Evolutionary conservation across 768 basidiomycete species (phyloP).

Genomic region (Kwoniella dejecticola): DNA sequence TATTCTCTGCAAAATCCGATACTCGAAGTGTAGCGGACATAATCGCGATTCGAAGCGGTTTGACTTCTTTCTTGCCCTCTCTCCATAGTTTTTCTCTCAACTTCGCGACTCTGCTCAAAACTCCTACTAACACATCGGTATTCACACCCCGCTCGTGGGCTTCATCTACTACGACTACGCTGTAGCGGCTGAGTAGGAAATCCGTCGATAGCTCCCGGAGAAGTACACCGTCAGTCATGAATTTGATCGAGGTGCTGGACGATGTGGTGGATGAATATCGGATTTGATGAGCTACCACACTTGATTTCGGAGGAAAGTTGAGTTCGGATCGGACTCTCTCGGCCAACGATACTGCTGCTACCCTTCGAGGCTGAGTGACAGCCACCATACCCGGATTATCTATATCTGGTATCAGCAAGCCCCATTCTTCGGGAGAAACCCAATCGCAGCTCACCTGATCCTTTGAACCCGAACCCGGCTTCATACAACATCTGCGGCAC

Average conservation of each 20-base stretch:
- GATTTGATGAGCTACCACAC: slow-evolving; percentile 91
- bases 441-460: slow-evolving; percentile 68
- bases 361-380: slow-evolving; percentile 93
- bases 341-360: slow-evolving; percentile 96
- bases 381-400: slow-evolving; percentile 99
- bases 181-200: slow-evolving; percentile 91
- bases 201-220: slow-evolving; percentile 88
- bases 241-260: slow-evolving; percentile 87
- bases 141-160: slow-evolving; percentile 98
- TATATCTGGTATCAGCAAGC: too few species aligned
- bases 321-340: slow-evolving; percentile 89
- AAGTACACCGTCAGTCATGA: slow-evolving; percentile 98
- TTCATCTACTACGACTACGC: slow-evolving; percentile 93
- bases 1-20: slow-evolving; percentile 86
- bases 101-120: slow-evolving; percentile 88
- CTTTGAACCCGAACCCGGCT: slow-evolving; percentile 83
- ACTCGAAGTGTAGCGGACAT: slow-evolving; percentile 98
- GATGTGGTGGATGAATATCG: slow-evolving; percentile 95
- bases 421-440: too few species aligned
- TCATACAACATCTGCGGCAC: slow-evolving; percentile 98
- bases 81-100: slow-evolving; percentile 85
- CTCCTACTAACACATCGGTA: slow-evolving; percentile 94
- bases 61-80: slow-evolving; percentile 52
- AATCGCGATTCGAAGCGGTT: slow-evolving; percentile 90
- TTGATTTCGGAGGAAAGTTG: slow-evolving; percentile 67